Percentiles rank a stretch among this genome's conserved stretches.
These are phyloP conservation scores for Usnea hakonensis DNA, from an alignment of 495 filamentous ascomycete genomes.

Conservation along the genomic window DNA sequence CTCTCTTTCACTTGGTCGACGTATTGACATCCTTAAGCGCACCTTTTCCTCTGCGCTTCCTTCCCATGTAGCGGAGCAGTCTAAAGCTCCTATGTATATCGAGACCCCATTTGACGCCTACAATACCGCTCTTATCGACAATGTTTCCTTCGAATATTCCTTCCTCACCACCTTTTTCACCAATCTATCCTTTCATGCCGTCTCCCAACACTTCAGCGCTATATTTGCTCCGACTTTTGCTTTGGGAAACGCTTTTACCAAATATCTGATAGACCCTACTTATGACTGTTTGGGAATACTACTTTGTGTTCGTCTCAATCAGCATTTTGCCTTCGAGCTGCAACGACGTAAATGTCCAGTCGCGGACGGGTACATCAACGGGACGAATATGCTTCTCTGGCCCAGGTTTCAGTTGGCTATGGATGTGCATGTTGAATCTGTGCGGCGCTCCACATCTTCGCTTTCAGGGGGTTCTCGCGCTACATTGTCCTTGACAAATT, in stretches of 20 bases:
- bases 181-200: conserved; percentile 39
- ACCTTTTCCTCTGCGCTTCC: conserved; percentile 63
- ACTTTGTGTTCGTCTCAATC: conserved; percentile 86
- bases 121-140: conserved; percentile 89
- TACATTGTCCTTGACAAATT: conserved; percentile 50
- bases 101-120: conserved; percentile 88
- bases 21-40: conserved; percentile 69
- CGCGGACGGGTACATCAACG: conserved; percentile 87
- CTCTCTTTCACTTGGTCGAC: conserved; percentile 76
- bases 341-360: conserved; percentile 86
- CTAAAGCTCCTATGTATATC: conserved; percentile 73
- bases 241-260: conserved; percentile 69
- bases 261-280: conserved; percentile 63
- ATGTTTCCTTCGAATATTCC: conserved; percentile 88
- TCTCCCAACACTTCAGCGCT: conserved; percentile 60
- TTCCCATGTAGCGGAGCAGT: conserved; percentile 82
- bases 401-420: conserved; percentile 89
- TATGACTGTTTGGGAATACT: conserved; percentile 80
- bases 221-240: conserved; percentile 81
- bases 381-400: conserved; percentile 92
- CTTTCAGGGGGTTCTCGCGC: conserved; percentile 41
- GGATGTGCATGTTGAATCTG: conserved; percentile 82
- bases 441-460: conserved; percentile 50
- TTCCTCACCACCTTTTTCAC: conserved; percentile 89
- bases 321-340: conserved; percentile 85